These are phyloP conservation scores for Colletotrichum ledebouriae DNA, from an alignment of 2,329 filamentous ascomycete genomes.

Conservation along the genomic window DNA sequence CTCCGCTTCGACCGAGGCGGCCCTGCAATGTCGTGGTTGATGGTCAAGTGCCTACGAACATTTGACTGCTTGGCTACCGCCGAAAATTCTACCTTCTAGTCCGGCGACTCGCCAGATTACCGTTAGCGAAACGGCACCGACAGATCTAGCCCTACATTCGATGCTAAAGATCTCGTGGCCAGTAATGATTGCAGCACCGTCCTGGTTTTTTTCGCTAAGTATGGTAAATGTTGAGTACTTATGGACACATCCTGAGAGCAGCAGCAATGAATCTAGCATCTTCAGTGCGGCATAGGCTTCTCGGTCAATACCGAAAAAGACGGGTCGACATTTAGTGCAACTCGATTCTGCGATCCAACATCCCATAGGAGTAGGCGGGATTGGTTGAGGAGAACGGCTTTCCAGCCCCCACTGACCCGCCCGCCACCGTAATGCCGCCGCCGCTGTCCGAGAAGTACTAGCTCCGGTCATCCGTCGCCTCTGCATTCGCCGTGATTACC, in stretches of 20 bases:
- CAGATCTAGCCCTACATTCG: conserved; percentile 19
- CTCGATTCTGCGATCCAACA: conserved; percentile 17
- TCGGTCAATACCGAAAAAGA: conserved; percentile 1
- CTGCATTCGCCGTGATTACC: neutral
- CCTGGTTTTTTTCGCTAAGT: neutral
- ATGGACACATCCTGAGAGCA: neutral
- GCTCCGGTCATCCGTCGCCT: conserved; percentile 35
- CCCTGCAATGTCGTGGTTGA: conserved; percentile 16
- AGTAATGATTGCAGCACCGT: neutral
- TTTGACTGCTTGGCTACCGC: conserved; percentile 29
- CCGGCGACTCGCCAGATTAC: neutral
- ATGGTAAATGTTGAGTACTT: neutral
- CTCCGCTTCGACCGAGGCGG: conserved; percentile 22
- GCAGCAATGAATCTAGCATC: conserved; percentile 16
- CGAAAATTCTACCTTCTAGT: conserved; percentile 6
- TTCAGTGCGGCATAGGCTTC: conserved; percentile 6
- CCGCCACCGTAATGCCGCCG: conserved; percentile 18
- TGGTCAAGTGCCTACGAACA: neutral
- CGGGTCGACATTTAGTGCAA: conserved; percentile 14
- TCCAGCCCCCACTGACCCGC: conserved; percentile 29
- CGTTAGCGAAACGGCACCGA: conserved; percentile 22
- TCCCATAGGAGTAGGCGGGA: conserved; percentile 3
- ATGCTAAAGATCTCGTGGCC: conserved; percentile 24
- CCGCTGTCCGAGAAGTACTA: conserved; percentile 7
- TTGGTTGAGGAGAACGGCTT: conserved; percentile 2